Evolutionary conservation across 2,329 filamentous ascomycete species (phyloP).

Genomic region (Phyllosticta citribraziliensis): DNA sequence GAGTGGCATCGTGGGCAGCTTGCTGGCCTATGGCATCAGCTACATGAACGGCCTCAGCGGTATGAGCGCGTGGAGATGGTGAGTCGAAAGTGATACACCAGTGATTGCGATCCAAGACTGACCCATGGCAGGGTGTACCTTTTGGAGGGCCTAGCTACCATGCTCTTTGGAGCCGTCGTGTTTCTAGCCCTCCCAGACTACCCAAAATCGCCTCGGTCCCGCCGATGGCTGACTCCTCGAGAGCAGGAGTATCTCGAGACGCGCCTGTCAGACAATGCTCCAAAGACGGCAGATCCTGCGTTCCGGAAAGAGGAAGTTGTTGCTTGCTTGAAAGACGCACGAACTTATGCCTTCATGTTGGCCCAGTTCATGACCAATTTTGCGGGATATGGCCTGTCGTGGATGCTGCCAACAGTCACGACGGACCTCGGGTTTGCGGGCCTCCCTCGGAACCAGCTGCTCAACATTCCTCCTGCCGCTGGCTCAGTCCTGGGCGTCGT

Average conservation of each 20-base stretch:
- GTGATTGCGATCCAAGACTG: background rate
- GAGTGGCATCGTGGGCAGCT: slow-evolving; percentile 25
- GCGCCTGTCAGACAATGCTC: slow-evolving; percentile 30
- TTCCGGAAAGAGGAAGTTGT: slow-evolving; percentile 30
- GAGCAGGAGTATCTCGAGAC: slow-evolving; percentile 34
- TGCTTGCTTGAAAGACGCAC: slow-evolving; percentile 24
- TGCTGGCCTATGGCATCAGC: slow-evolving; percentile 16
- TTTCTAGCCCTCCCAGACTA: slow-evolving; percentile 36
- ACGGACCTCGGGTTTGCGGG: slow-evolving; percentile 34
- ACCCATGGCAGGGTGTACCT: slow-evolving; percentile 29
- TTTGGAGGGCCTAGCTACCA: slow-evolving; percentile 35
- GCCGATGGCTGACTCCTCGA: slow-evolving; percentile 27
- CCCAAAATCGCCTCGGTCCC: slow-evolving; percentile 31
- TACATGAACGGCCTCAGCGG: slow-evolving; percentile 17
- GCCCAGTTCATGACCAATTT: slow-evolving; percentile 32
- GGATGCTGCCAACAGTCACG: slow-evolving; percentile 34
- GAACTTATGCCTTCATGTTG: slow-evolving; percentile 30
- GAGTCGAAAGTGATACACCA: background rate
- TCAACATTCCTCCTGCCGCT: slow-evolving; percentile 38
- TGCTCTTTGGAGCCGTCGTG: slow-evolving; percentile 30
- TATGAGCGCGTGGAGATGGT: slow-evolving; percentile 17
- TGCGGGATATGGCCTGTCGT: slow-evolving; percentile 33
- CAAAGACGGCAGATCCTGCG: slow-evolving; percentile 26
- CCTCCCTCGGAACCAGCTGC: slow-evolving; percentile 35
- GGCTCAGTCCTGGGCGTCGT: slow-evolving; percentile 32